Percentiles rank a stretch among this genome's conserved stretches.
phyloP scores from a whole-genome alignment of 305 asterid genomes.

The Fraxinus baroniana region DNA sequence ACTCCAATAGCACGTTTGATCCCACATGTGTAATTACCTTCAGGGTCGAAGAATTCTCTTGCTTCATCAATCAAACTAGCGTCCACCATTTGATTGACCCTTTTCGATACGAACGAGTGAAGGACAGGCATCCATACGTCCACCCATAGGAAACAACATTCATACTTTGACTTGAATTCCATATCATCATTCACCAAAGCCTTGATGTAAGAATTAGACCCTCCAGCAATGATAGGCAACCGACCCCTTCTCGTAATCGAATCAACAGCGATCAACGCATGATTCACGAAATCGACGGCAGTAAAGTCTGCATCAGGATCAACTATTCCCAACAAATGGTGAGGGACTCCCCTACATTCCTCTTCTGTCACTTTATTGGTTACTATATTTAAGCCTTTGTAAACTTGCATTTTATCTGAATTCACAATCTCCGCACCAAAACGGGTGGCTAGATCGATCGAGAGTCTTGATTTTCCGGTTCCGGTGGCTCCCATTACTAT shows the following conservation, averaged over 20 bases:
- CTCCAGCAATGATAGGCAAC: constrained; percentile 74
- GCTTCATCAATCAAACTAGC: constrained; percentile 59
- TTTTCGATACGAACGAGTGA: constrained; percentile 45
- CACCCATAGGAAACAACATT: constrained; percentile 65
- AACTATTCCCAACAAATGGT: constrained; percentile 27
- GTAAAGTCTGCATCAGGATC: constrained; percentile 34
- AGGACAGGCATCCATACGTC: constrained; percentile 46
- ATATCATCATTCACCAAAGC: constrained; percentile 49
- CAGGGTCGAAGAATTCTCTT: constrained; percentile 38
- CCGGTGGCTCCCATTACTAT: constrained; percentile 43
- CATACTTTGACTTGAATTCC: constrained; percentile 47
- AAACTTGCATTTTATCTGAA: constrained; percentile 44
- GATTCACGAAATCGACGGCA: constrained; percentile 30
- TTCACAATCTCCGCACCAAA: constrained; percentile 39
- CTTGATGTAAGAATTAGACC: constrained; percentile 57
- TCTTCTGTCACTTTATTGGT: constrained; percentile 43
- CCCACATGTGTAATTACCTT: constrained; percentile 54
- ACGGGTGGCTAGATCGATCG: constrained; percentile 36
- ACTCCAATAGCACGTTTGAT: constrained; percentile 67
- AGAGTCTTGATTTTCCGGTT: constrained; percentile 43
- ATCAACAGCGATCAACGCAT: constrained; percentile 43
- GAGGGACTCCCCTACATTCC: constrained; percentile 35
- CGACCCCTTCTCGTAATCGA: constrained; percentile 37
- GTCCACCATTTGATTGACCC: constrained; percentile 66
- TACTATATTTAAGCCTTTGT: constrained; percentile 30